Base-by-base conservation (phyloP, 1,284 basidiomycete genomes). In the Fistulinella staudtii region DNA sequence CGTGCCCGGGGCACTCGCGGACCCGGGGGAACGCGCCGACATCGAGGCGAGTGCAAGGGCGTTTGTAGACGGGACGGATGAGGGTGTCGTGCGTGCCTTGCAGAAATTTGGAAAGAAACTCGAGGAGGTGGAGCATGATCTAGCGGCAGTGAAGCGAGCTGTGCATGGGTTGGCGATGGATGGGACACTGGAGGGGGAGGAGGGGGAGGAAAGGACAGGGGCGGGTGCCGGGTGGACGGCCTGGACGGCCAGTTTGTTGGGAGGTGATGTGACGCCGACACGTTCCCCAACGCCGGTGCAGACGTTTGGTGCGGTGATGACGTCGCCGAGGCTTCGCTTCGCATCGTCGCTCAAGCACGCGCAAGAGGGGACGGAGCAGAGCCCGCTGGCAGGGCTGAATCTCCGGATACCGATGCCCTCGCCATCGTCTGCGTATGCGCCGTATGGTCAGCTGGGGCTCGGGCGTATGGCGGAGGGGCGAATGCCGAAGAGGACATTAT, bases 101-200 rank as follows among this genome's bases (percentile, higher is more conserved):
- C 68, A 71, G 15, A 71, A 61, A 33, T 80, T 89, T 56, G 61
- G 64, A 45, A 68, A 68, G 34, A 87, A 89, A 60, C 65, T 91
- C 28, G 80, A 75, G 27, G 86, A 93, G 55, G 73, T 92, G n/a
- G 76, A 90, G 53, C 80, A 88, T 51, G 89, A 93, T 61, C 79
- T 93, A 36, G 81, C 82, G 0, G 70, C 70, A 9, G 64, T 89
- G 45, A 87, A 88, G 60, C 69, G 69, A 7, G 72, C 71, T 0
- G 55, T 82, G 24, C 73, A 85, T 53, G 77, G 77, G 29, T 43
- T 67, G n/a, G 35, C 39, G 30, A n/a, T n/a, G n/a, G n/a, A n/a
- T n/a, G n/a, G n/a, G n/a, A 27, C 43, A 36, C 11, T n/a, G 3
- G 43, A 46, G 6, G 49, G 28, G 24, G n/a, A 23, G 1, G 22